These are phyloP conservation scores for Heritiera fomes DNA, from an alignment of 345 rosid species.

Conservation along the genomic window DNA sequence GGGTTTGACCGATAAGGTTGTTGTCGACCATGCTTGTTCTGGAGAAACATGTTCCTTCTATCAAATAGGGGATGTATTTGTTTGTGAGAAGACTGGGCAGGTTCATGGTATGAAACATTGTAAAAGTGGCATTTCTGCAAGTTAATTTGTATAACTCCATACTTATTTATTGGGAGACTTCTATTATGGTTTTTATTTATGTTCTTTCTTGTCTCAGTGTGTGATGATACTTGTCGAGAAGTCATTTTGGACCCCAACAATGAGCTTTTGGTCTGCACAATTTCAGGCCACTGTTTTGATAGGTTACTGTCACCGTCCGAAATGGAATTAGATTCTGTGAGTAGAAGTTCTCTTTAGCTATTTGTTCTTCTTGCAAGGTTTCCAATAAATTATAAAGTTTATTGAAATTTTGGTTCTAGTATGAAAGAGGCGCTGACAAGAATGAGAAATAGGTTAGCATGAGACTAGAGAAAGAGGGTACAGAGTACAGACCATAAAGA, in stretches of 20 bases:
- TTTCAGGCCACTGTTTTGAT: slow-evolving; percentile 87
- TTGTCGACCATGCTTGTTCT: slow-evolving; percentile 46
- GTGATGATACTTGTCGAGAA: slow-evolving; percentile 93
- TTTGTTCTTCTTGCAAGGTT: background rate
- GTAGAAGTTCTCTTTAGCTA: slow-evolving; percentile 17
- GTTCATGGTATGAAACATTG: slow-evolving; percentile 65
- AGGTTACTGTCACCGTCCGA: slow-evolving; percentile 57
- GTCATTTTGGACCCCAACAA: slow-evolving; percentile 57
- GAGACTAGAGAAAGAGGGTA: background rate
- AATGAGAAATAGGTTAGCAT: background rate
- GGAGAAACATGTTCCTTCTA: slow-evolving; percentile 83
- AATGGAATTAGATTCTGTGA: slow-evolving; percentile 53
- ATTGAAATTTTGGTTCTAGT: background rate
- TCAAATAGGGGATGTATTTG: slow-evolving; percentile 80
- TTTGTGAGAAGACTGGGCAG: slow-evolving; percentile 91
- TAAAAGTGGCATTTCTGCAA: background rate
- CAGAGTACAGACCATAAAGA: background rate
- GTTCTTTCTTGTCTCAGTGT: slow-evolving; percentile 49
- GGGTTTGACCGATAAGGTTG: slow-evolving; percentile 64
- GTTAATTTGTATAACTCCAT: background rate
- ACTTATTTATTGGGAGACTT: background rate
- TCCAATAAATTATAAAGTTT: background rate
- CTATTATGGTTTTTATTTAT: slow-evolving; percentile 10
- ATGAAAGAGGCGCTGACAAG: background rate
- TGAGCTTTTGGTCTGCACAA: slow-evolving; percentile 79